A percentile compares a stretch with the other conserved stretches of the same genome.
Conservation (phyloP, 139 green algal species). For the Coccomyxa sp. region DNA sequence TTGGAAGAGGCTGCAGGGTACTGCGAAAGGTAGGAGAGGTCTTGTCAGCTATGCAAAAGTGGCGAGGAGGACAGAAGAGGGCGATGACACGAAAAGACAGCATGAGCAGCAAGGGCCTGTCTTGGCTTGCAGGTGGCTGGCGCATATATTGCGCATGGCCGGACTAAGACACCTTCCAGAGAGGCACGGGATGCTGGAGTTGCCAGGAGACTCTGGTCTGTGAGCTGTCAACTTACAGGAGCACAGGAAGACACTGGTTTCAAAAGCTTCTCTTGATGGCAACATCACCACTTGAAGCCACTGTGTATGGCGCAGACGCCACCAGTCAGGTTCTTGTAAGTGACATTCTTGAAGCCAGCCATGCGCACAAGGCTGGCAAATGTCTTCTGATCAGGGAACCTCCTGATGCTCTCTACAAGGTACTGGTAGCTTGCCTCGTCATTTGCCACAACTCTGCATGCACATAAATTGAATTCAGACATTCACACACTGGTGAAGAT, state of each 20-base stretch:
- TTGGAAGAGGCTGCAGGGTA: too few relatives aligned
- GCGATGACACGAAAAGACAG: neutral
- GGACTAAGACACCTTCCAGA: neutral
- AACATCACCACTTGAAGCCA: conserved; percentile 86
- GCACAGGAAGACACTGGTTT: neutral
- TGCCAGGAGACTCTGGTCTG: neutral
- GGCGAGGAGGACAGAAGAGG: too few relatives aligned
- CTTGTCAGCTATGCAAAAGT: too few relatives aligned
- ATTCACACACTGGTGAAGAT: too few relatives aligned
- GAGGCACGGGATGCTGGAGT: neutral
- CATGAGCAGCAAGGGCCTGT: neutral
- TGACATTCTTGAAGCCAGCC: conserved; percentile 78
- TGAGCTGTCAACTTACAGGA: neutral
- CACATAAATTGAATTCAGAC: too few relatives aligned
- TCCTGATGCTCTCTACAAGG: conserved; percentile 95
- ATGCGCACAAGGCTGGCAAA: conserved; percentile 79
- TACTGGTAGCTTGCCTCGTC: conserved; percentile 93
- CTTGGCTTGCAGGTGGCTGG: neutral
- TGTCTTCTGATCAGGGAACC: conserved; percentile 81
- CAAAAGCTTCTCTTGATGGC: neutral
- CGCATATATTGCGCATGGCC: neutral
- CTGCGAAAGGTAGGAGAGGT: too few relatives aligned
- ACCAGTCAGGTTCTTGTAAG: conserved; percentile 77
- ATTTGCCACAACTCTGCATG: conserved; percentile 63
- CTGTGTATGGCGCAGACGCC: conserved; percentile 95